Evolutionary conservation across 768 basidiomycete genomes (phyloP).

Genomic region (Lentinula sp.): DNA sequence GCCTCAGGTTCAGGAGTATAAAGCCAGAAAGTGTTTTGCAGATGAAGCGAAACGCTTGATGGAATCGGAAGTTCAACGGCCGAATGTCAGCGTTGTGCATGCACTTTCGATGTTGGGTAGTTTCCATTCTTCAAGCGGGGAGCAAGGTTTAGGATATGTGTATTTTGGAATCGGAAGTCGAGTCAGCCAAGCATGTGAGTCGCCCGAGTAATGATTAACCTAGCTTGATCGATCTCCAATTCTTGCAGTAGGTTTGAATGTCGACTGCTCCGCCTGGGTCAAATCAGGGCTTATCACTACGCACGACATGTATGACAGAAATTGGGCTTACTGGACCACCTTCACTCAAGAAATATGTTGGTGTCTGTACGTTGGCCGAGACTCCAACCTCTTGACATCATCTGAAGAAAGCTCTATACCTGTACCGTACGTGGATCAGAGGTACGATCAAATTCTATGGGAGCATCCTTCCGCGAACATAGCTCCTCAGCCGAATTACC

Average conservation of each 20-base stretch:
- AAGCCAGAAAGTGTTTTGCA: constrained; percentile 10
- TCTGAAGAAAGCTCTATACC: constrained; percentile 17
- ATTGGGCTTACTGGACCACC: constrained; percentile 36
- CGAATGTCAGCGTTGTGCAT: constrained; percentile 16
- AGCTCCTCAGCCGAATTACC: constrained; percentile 15
- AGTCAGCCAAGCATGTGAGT: constrained; percentile 34
- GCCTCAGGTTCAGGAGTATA: constrained; percentile 10
- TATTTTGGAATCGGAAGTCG: constrained; percentile 22
- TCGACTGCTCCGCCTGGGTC: constrained; percentile 32
- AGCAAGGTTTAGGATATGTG: constrained; percentile 12
- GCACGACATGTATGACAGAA: constrained; percentile 28
- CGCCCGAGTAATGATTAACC: not conserved
- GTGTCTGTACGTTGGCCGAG: constrained; percentile 38
- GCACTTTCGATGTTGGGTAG: constrained; percentile 14
- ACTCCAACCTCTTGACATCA: constrained; percentile 23
- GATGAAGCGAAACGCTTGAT: constrained; percentile 10
- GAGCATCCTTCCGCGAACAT: constrained; percentile 22
- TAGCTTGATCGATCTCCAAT: not conserved
- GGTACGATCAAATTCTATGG: constrained; percentile 25
- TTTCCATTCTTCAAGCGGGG: constrained; percentile 12
- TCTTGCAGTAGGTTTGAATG: constrained; percentile 29
- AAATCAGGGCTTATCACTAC: constrained; percentile 27
- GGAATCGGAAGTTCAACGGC: constrained; percentile 13
- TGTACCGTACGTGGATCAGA: constrained; percentile 26
- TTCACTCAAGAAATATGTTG: constrained; percentile 32